These are phyloP conservation scores for Leersia perrieri DNA, from an alignment of 176 grass and related monocot genomes.

Conservation along the genomic window DNA sequence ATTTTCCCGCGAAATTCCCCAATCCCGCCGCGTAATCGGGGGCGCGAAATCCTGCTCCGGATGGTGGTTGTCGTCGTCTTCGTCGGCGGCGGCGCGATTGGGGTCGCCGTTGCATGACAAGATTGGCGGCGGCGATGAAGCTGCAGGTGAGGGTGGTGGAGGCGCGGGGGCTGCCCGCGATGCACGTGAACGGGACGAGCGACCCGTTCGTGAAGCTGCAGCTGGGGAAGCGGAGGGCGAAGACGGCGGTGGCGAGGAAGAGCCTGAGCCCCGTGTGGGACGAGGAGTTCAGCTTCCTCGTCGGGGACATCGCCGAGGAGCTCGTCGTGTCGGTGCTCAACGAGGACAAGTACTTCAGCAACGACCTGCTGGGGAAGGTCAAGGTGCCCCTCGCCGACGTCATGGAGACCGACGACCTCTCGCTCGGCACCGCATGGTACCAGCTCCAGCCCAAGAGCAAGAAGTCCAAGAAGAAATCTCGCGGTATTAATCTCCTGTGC, in stretches of 20 bases:
- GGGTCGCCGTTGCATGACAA: slow-evolving; percentile 3
- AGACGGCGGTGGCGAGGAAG: slow-evolving; percentile 82
- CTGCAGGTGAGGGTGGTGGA: slow-evolving; percentile 76
- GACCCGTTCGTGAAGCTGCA: slow-evolving; percentile 92
- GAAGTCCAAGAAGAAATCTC: slow-evolving; percentile 80
- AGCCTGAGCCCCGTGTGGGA: slow-evolving; percentile 68
- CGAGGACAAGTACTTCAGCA: slow-evolving; percentile 90
- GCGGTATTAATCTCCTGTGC: slow-evolving; percentile 51
- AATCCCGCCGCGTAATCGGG: not conserved
- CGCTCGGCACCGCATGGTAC: slow-evolving; percentile 84
- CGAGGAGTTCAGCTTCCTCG: slow-evolving; percentile 88
- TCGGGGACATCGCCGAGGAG: slow-evolving; percentile 69
- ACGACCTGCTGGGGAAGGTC: slow-evolving; percentile 70
- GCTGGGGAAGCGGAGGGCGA: slow-evolving; percentile 75
- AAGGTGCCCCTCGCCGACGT: slow-evolving; percentile 59
- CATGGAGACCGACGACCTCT: slow-evolving; percentile 76
- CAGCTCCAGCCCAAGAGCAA: slow-evolving; percentile 85
- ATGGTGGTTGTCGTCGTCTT: not conserved
- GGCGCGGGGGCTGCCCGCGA: slow-evolving; percentile 62
- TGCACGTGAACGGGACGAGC: slow-evolving; percentile 69
- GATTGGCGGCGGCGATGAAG: slow-evolving; percentile 54
- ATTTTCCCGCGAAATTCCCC: too few species aligned
- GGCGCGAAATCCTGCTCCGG: not conserved
- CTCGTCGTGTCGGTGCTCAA: slow-evolving; percentile 70
- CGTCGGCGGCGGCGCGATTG: not conserved